Base-by-base conservation (phyloP, 1,284 basidiomycete species). In the Exobasidium rhododendri region DNA sequence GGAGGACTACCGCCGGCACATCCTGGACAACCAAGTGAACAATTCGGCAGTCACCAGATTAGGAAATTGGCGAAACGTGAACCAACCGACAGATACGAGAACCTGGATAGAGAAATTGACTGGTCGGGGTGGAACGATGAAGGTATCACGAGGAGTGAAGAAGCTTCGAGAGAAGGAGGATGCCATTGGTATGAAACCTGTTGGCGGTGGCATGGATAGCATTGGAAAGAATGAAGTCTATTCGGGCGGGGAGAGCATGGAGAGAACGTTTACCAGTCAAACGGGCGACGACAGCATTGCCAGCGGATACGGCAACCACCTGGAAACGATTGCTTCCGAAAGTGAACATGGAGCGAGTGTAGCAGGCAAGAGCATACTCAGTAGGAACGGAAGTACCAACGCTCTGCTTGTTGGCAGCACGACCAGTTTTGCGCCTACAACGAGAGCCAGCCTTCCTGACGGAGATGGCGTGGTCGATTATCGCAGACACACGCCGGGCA, bases 11-110 rank as follows among this genome's bases (percentile, higher is more conserved):
- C 87, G 94, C 24, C 86, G 94, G 63, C 89, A 90, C 3, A 79
- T 82, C 3, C 84, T 94, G 50, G 94, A 97, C 78, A 90, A 96
- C 69, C 86, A 93, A 76, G 91, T 94, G 70, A 94, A 94, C 82
- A 92, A 87, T 58, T 91, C 90, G 0, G 89, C 91, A 7, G 87
- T 88, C 14, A 94, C 91, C 0, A 88, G 89, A 67, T 86, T 97
- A 10, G 89, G 87, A 6, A 86, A 88, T 65, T 94, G 91, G 90
- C 85, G 84, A 62, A 97, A 97, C 78, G 86, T 92, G 51, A 97
- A 97, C 78, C 88, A 89, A 71, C 89, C 89, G 0, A 83, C 81
- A 4, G 92, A 94, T 78, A 84, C 88, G 0, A 86, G 93, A 14
- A 82, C 84, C 0, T 90, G 86, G 85, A 83, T 88, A 63, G 86